A percentile compares a stretch with the other conserved stretches of the same genome.
These are phyloP conservation scores for Rubia balearica DNA, from an alignment of 305 asterid species.

Conservation along the genomic window DNA sequence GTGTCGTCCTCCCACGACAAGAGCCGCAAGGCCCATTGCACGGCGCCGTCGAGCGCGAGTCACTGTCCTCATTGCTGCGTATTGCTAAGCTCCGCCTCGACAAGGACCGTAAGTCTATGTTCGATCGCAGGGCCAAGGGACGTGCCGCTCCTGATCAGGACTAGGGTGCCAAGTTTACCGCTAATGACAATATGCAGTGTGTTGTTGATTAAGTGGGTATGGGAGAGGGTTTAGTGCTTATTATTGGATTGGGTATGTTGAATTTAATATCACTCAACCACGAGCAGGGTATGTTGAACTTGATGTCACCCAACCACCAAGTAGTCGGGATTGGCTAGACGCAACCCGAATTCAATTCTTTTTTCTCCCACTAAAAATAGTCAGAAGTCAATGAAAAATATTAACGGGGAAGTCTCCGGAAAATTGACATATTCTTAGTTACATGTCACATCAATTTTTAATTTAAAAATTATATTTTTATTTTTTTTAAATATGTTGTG, in stretches of 20 bases:
- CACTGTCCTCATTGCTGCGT: conserved; percentile 20
- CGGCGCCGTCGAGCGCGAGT: conserved; percentile 82
- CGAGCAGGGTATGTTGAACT: too few relatives aligned
- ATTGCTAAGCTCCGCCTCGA: conserved; percentile 64
- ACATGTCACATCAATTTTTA: too few relatives aligned
- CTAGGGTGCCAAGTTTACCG: conserved; percentile 62
- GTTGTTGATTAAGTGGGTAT: too few relatives aligned
- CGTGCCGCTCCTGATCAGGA: conserved; percentile 68
- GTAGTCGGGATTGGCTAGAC: too few relatives aligned
- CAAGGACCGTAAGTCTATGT: conserved; percentile 62
- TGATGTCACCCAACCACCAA: too few relatives aligned
- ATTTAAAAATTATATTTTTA: too few relatives aligned
- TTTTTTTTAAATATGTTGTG: too few relatives aligned
- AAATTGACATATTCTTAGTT: too few relatives aligned
- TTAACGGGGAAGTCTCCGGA: too few relatives aligned
- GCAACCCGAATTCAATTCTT: too few relatives aligned
- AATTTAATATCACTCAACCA: not conserved
- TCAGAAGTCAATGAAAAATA: too few relatives aligned
- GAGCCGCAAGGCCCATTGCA: conserved; percentile 81
- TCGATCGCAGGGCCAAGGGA: conserved; percentile 74
- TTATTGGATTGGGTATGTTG: not conserved
- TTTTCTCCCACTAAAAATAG: too few relatives aligned
- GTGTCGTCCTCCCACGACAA: conserved; percentile 80
- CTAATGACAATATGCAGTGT: conserved; percentile 61
- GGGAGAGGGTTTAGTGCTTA: conserved; percentile 35